These are phyloP conservation scores for Hordeum marinum DNA, from an alignment of 176 grass and related monocot species.

Conservation along the genomic window DNA sequence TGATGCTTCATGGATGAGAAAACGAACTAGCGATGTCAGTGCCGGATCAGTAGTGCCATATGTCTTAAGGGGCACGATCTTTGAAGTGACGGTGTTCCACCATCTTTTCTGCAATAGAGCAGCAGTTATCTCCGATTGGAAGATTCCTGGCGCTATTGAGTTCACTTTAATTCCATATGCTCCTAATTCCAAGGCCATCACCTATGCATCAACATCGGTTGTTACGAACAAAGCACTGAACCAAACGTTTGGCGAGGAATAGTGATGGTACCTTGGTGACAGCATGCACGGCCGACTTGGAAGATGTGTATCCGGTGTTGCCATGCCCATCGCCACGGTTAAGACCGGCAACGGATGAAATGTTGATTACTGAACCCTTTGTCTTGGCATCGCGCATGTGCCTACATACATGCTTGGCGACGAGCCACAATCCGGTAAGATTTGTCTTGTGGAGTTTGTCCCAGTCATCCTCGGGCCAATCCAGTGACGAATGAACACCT, in stretches of 20 bases:
- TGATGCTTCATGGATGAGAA: slow-evolving; percentile 61
- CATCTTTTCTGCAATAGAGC: slow-evolving; percentile 63
- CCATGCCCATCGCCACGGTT: slow-evolving; percentile 58
- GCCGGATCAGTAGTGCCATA: slow-evolving; percentile 64
- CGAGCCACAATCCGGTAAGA: slow-evolving; percentile 70
- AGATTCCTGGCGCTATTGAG: slow-evolving; percentile 74
- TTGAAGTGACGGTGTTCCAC: slow-evolving; percentile 52
- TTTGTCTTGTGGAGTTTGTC: slow-evolving; percentile 63
- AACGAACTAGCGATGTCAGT: slow-evolving; percentile 70
- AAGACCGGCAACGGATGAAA: slow-evolving; percentile 64
- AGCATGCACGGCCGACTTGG: slow-evolving; percentile 64
- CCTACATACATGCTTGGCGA: slow-evolving; percentile 75
- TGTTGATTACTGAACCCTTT: slow-evolving; percentile 72
- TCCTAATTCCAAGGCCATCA: slow-evolving; percentile 85
- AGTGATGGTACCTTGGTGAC: slow-evolving; percentile 50
- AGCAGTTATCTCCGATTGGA: slow-evolving; percentile 76
- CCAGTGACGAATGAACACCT: slow-evolving; percentile 56
- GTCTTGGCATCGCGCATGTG: slow-evolving; percentile 60
- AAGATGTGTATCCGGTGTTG: slow-evolving; percentile 49
- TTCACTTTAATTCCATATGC: slow-evolving; percentile 71
- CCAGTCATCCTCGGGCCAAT: slow-evolving; percentile 80
- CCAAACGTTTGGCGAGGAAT: background rate
- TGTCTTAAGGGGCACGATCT: slow-evolving; percentile 57
- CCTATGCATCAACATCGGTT: slow-evolving; percentile 23
- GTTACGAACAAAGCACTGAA: background rate